phyloP scores from a whole-genome alignment of 2,329 filamentous ascomycete genomes.

The Septoria petroselini region DNA sequence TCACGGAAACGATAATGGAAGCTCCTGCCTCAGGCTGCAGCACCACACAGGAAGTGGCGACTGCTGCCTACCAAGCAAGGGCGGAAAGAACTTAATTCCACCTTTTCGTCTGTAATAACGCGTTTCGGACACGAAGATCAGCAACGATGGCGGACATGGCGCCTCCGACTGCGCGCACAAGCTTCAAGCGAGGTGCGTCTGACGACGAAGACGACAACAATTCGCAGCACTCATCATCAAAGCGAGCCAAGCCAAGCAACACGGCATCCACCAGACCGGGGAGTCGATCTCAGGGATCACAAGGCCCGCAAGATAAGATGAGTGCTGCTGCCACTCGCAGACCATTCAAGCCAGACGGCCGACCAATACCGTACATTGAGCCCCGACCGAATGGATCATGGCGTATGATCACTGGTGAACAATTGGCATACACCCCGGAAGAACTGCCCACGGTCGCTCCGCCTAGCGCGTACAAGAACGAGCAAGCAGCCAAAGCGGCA shows the following conservation, averaged over 20 bases:
- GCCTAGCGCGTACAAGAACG: constrained; percentile 2
- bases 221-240: constrained; percentile 1
- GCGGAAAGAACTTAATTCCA: neutral
- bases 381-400: constrained; percentile 6
- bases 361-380: constrained; percentile 6
- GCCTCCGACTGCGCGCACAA: constrained; percentile 8
- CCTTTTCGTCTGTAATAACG: neutral
- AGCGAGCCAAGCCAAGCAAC: constrained; percentile 15
- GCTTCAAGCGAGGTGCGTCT: constrained; percentile 3
- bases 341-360: constrained; percentile 5
- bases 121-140: neutral
- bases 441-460: constrained; percentile 7
- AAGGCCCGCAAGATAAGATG: neutral
- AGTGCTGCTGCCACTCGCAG: neutral
- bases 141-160: constrained; percentile 3
- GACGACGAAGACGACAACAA: neutral
- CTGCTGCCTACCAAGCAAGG: neutral
- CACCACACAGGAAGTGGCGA: neutral
- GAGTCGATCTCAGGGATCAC: constrained; percentile 1
- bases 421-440: constrained; percentile 2
- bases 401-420: constrained; percentile 10
- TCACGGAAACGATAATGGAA: neutral
- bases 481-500: neutral
- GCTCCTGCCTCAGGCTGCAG: neutral
- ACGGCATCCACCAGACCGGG: constrained; percentile 1